phyloP scores from a whole-genome alignment of 108 stramenopile genomes.

The Cyclotella sp. region DNA sequence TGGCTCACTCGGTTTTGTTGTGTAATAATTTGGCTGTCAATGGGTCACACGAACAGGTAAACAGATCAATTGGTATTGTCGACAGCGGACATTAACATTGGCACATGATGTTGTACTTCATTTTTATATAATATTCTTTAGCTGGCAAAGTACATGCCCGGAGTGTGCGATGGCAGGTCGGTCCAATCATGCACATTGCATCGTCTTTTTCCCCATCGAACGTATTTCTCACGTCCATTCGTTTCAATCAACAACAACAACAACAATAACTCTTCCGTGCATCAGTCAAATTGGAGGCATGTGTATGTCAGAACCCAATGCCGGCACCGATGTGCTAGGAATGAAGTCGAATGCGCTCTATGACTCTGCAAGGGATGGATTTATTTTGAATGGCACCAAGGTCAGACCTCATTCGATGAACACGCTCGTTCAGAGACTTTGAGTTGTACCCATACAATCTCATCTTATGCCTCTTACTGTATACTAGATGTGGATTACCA shows the following conservation, averaged over 20 bases:
- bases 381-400: slow-evolving; percentile 90
- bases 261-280: too few species aligned
- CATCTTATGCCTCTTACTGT: neutral
- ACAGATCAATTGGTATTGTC: neutral
- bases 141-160: slow-evolving; percentile 77
- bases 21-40: slow-evolving; percentile 92
- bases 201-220: neutral
- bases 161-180: slow-evolving; percentile 76
- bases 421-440: neutral
- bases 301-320: slow-evolving; percentile 98
- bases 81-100: neutral
- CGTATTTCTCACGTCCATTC: neutral
- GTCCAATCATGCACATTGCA: neutral
- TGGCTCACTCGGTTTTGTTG: slow-evolving; percentile 91
- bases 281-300: slow-evolving; percentile 89
- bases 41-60: slow-evolving; percentile 77
- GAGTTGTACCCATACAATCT: neutral
- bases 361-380: slow-evolving; percentile 59
- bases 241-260: slow-evolving; percentile 1
- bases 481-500: slow-evolving; percentile 99
- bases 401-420: neutral
- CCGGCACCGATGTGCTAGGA: slow-evolving; percentile 98
- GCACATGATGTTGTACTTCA: neutral
- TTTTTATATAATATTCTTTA: neutral
- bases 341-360: slow-evolving; percentile 89